Base-by-base conservation (phyloP, 164 flowering plant species). In the Vitis amurensis region DNA sequence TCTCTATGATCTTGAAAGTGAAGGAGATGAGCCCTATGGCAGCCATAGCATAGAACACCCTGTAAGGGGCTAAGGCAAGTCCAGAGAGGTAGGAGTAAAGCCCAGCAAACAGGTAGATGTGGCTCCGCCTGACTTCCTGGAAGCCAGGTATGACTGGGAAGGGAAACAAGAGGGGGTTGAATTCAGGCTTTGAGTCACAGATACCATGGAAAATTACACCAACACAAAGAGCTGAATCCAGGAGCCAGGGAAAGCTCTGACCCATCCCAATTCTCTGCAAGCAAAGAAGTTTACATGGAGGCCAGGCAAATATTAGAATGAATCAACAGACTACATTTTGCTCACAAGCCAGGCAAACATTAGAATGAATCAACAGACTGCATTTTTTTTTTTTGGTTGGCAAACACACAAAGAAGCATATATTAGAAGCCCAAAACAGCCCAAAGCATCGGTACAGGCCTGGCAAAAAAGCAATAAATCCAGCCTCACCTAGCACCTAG, bases 161-260 rank as follows among this genome's bases (percentile, higher is more conserved):
- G 4, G 84, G 74, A 59, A 84, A 72, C 11, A 80, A 75, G 19
- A 82, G 84, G 71, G 82, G 74, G 58, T 76, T 80, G 44, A 64
- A 79, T 69, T 87, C 93, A 2, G 92, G 94, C 69, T 85, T 91
- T 60, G 88, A 81, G 68, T 85, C 76, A 72, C 82, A 83, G 19
- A 85, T 67, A 15, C 91, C 95, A 37, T 96, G 99, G 67, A 93
- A 84, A 55, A 96, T 84, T 68, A 93, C 83, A 51, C 97, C 90
- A 17, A 74, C 59, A 74, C 93, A 90, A 51, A 93, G 91, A 29
- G 73, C 82, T 47, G 91, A 88, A 74, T 96, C 99, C 71, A 84
- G 59, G 50, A 95, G 79, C 91, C 94, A 82, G 16, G 98, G 98
- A 68, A 85, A 82, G 67, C 81, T 88, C 66, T 87, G 88, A 37